A percentile compares a stretch with the other conserved stretches of the same genome.
Conservation (phyloP, 129 eudicot species). For the Lactuca saligna region DNA sequence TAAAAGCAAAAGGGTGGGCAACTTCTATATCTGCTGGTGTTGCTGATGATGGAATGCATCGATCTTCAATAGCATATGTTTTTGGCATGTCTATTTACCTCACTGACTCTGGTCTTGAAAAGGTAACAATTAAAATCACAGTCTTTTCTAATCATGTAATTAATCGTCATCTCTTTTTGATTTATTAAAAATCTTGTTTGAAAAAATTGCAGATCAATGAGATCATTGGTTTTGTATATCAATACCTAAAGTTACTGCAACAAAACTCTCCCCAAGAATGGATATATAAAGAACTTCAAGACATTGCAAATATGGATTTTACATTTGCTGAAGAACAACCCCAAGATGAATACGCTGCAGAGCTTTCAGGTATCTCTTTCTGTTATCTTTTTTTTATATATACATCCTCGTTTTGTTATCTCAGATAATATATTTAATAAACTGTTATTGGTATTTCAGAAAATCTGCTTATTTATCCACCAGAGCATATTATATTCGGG, state of each 20-base stretch:
- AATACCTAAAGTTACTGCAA: constrained; percentile 78
- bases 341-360: constrained; percentile 97
- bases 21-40: constrained; percentile 96
- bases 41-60: constrained; percentile 90
- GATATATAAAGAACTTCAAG: constrained; percentile 96
- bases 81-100: constrained; percentile 94
- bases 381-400: constrained; percentile 13
- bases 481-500: constrained; percentile 84
- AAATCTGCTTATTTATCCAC: constrained; percentile 78
- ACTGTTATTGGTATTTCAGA: constrained; percentile 40
- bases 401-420: background rate
- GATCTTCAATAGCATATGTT: constrained; percentile 80
- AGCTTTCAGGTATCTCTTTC: constrained; percentile 73
- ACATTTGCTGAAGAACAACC: constrained; percentile 94
- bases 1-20: constrained; percentile 85
- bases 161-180: background rate
- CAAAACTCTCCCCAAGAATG: constrained; percentile 86
- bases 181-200: constrained; percentile 15
- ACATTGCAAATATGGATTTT: constrained; percentile 87
- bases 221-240: constrained; percentile 80
- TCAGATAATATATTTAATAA: background rate
- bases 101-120: constrained; percentile 83
- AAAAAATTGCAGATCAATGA: constrained; percentile 57
- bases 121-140: constrained; percentile 41
- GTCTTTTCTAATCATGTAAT: constrained; percentile 5